Percentiles rank a stretch among this genome's conserved stretches.
phyloP scores from a whole-genome alignment of 2,329 filamentous ascomycete species.

The Clonostachys sp. region DNA sequence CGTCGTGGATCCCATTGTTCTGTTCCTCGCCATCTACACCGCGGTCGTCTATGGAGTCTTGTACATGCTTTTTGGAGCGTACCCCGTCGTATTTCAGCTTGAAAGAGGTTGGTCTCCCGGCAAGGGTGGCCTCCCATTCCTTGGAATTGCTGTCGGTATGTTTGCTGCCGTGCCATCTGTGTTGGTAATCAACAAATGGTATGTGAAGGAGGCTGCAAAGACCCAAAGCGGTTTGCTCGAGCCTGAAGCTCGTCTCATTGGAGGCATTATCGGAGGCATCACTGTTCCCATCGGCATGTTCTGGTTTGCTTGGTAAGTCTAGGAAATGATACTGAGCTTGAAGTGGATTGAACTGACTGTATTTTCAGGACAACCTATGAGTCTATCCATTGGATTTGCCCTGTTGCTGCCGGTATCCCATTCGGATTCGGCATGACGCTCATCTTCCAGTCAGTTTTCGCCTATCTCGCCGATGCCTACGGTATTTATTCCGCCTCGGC shows the following conservation, averaged over 20 bases:
- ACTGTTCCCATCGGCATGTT: conserved; percentile 51
- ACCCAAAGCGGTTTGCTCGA: neutral
- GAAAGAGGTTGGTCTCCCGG: conserved; percentile 44
- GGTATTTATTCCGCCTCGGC: conserved; percentile 68
- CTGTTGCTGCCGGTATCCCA: conserved; percentile 25
- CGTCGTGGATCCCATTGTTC: conserved; percentile 57
- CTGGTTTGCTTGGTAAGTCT: conserved; percentile 48
- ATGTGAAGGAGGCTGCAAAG: neutral
- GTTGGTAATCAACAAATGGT: conserved; percentile 27
- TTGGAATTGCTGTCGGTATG: conserved; percentile 58
- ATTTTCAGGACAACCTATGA: conserved; percentile 34
- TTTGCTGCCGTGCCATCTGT: conserved; percentile 42
- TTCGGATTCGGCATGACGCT: conserved; percentile 52
- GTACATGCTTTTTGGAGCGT: conserved; percentile 42
- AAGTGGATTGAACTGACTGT: neutral
- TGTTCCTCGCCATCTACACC: conserved; percentile 54
- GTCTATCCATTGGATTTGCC: conserved; percentile 46
- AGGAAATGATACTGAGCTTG: neutral
- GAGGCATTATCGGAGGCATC: conserved; percentile 48
- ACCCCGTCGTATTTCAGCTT: conserved; percentile 51
- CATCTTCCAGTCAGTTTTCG: conserved; percentile 55
- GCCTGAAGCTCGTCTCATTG: conserved; percentile 52
- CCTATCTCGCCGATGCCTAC: conserved; percentile 60
- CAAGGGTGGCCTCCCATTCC: conserved; percentile 49
- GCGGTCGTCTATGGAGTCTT: conserved; percentile 43